A percentile compares a stretch with the other conserved stretches of the same genome.
phyloP scores from a whole-genome alignment of 2,329 filamentous ascomycete genomes.

The Ophiostoma himal-ulmi region DNA sequence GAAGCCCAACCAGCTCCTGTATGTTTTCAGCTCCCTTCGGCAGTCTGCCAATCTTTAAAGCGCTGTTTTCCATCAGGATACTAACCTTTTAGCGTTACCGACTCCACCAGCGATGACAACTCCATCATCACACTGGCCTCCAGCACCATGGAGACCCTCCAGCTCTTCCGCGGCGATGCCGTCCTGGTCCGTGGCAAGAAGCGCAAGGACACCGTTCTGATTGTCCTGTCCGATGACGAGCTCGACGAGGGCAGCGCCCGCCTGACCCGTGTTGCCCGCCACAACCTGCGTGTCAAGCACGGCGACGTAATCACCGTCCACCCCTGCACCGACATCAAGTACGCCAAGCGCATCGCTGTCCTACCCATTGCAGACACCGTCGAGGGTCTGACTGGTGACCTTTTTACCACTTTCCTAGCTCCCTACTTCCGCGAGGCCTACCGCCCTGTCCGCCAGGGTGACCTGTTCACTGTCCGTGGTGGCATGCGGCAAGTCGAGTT shows the following conservation, averaged over 20 bases:
- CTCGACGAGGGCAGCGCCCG: constrained; percentile 94
- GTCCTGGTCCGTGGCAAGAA: constrained; percentile 99
- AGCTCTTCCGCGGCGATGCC: constrained; percentile 97
- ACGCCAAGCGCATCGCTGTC: constrained; percentile 98
- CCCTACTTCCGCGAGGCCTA: constrained; percentile 99
- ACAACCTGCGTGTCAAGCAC: constrained; percentile 97
- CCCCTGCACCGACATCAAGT: constrained; percentile 99
- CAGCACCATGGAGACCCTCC: constrained; percentile 96
- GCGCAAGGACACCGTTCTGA: constrained; percentile 97
- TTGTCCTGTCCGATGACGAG: constrained; percentile 95
- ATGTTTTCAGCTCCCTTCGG: constrained; percentile 30
- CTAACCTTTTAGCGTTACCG: constrained; percentile 67
- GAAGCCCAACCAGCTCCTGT: constrained; percentile 99
- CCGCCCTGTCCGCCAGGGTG: constrained; percentile 91
- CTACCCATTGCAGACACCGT: constrained; percentile 97
- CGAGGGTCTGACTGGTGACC: constrained; percentile 92
- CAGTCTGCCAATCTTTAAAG: neutral
- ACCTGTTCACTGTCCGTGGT: constrained; percentile 93
- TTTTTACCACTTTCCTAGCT: constrained; percentile 98
- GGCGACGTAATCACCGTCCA: constrained; percentile 97
- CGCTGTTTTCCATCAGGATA: neutral
- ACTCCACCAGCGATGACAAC: constrained; percentile 99
- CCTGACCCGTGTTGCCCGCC: constrained; percentile 96
- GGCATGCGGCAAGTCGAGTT: constrained; percentile 99
- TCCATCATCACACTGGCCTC: constrained; percentile 97